These are phyloP conservation scores for Nakazawaea siamensis DNA, from an alignment of 805 yeast genomes.

Conservation along the genomic window DNA sequence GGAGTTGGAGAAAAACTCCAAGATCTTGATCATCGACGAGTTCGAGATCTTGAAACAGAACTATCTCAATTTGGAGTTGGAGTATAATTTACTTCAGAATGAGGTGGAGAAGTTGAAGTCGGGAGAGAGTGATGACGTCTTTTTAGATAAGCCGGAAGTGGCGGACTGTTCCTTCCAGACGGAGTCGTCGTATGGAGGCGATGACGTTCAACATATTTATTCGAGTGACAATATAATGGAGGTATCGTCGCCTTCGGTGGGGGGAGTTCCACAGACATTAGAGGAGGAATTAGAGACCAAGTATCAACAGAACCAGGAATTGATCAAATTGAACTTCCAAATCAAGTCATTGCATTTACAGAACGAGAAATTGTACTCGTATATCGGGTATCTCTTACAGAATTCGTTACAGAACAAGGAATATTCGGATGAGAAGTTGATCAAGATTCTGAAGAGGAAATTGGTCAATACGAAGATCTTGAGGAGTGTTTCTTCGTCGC, in stretches of 20 bases:
- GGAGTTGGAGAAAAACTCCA: constrained; percentile 45
- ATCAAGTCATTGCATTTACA: constrained; percentile 44
- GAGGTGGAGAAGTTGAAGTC: constrained; percentile 18
- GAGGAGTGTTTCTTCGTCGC: constrained; percentile 13
- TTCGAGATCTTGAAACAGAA: constrained; percentile 39
- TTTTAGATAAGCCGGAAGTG: background rate
- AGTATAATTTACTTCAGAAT: constrained; percentile 18
- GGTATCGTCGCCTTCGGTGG: background rate
- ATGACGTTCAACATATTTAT: constrained; percentile 15
- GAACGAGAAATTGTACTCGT: constrained; percentile 47
- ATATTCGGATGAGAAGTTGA: constrained; percentile 12
- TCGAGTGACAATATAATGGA: background rate
- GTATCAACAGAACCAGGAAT: constrained; percentile 30
- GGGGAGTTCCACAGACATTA: too few species aligned
- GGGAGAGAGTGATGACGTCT: background rate
- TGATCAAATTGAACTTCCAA: constrained; percentile 43
- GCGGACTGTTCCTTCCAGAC: constrained; percentile 4
- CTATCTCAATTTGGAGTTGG: constrained; percentile 18
- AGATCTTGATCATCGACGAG: constrained; percentile 44
- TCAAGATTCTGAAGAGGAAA: constrained; percentile 38
- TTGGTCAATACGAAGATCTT: constrained; percentile 17
- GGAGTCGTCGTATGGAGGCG: constrained; percentile 9
- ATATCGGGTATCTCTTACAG: constrained; percentile 49
- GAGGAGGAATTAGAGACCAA: background rate
- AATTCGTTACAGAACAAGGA: constrained; percentile 17